Evolutionary conservation across 208 protist species (phyloP).

Genomic region (Porcisia hertigi): DNA sequence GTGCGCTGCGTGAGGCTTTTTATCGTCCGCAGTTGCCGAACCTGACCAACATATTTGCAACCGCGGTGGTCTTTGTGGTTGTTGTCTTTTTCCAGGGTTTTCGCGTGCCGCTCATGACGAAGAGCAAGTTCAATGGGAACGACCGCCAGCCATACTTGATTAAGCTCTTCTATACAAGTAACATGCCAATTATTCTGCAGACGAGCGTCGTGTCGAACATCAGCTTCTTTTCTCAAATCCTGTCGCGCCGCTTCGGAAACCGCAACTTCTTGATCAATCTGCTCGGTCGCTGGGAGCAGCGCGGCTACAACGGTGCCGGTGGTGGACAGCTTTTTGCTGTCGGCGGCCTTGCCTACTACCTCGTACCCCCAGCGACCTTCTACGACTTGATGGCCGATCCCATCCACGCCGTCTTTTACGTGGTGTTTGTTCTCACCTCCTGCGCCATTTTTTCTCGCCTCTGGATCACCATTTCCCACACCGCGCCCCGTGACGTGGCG

Average conservation of each 20-base stretch:
- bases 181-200: conserved; percentile 99
- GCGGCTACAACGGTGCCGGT: conserved; percentile 64
- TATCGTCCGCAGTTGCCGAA: conserved; percentile 99
- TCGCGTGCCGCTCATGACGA: conserved; percentile 95
- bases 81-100: conserved; percentile 99
- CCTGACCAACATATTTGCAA: conserved; percentile 99
- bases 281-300: conserved; percentile 97
- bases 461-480: conserved; percentile 99
- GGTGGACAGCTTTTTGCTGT: conserved; percentile 90
- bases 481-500: conserved; percentile 97
- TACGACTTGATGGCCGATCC: conserved; percentile 96
- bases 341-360: conserved; percentile 99
- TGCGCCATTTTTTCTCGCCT: conserved; percentile 99
- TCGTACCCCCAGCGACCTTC: conserved; percentile 96
- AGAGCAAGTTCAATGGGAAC: conserved; percentile 70
- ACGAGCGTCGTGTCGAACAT: conserved; percentile 99
- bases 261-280: conserved; percentile 98
- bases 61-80: conserved; percentile 98
- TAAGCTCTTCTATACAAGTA: conserved; percentile 99
- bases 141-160: conserved; percentile 98
- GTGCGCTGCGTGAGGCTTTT: conserved; percentile 99
- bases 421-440: conserved; percentile 97
- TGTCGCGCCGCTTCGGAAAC: conserved; percentile 97
- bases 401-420: conserved; percentile 98
- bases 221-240: conserved; percentile 99